phyloP scores from a whole-genome alignment of 225 moss, liverwort and hornwort species.

The Polytrichum commune region DNA sequence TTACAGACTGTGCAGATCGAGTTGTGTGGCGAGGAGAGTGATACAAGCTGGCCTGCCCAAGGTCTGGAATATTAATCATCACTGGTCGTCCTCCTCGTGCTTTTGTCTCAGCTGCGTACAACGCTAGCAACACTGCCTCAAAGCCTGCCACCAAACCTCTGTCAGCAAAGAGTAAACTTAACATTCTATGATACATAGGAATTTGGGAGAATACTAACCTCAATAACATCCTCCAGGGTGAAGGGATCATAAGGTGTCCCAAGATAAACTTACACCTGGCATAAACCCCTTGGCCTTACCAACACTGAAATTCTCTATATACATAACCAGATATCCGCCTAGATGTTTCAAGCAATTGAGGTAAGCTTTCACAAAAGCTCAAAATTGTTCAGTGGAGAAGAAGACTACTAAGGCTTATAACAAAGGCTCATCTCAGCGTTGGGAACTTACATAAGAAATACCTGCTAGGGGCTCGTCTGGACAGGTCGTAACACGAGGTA shows the following conservation, averaged over 20 bases:
- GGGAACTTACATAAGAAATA: constrained; percentile 35
- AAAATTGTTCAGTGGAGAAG: too few relatives aligned
- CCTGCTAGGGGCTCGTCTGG: constrained; percentile 87
- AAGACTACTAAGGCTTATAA: not conserved
- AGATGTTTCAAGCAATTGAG: too few relatives aligned
- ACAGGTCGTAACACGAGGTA: constrained; percentile 54
- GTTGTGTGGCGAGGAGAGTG: constrained; percentile 57
- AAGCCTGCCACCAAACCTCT: constrained; percentile 50
- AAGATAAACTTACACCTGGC: too few relatives aligned
- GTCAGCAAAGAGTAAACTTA: constrained; percentile 5
- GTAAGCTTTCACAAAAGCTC: too few relatives aligned
- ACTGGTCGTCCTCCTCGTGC: constrained; percentile 74
- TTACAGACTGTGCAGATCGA: constrained; percentile 39
- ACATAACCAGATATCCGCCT: too few relatives aligned
- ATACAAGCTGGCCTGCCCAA: constrained; percentile 74
- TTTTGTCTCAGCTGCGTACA: constrained; percentile 75
- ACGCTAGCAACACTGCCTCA: constrained; percentile 85
- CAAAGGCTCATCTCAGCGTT: constrained; percentile 10
- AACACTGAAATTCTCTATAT: too few relatives aligned
- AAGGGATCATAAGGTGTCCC: too few relatives aligned
- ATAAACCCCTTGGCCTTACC: too few relatives aligned
- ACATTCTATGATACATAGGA: too few relatives aligned
- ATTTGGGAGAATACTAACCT: too few relatives aligned
- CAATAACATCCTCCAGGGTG: too few relatives aligned
- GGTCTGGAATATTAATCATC: constrained; percentile 73